Evolutionary conservation across 176 grass and related monocot species (phyloP).

Genomic region (Zizania latifolia): DNA sequence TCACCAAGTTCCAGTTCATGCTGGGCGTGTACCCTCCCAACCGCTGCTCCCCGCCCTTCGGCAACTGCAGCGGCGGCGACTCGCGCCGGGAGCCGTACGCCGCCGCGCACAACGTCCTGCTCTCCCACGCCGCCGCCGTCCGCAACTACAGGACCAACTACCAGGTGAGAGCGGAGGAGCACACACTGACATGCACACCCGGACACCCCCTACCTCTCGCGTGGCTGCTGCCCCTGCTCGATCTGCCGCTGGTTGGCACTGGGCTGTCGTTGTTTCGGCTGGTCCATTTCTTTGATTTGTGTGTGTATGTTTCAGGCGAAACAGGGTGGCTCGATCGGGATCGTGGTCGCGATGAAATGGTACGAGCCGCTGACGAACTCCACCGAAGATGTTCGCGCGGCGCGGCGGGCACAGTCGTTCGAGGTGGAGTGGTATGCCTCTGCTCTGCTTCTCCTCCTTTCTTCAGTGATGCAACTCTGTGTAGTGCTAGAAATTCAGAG

Average conservation of each 20-base stretch:
- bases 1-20: constrained; percentile 26
- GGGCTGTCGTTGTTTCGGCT: neutral
- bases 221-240: too few relatives aligned
- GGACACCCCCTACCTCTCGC: too few relatives aligned
- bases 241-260: neutral
- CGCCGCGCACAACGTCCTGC: constrained; percentile 50
- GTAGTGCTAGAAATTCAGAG: neutral
- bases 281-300: neutral
- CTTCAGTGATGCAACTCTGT: neutral
- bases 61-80: constrained; percentile 39
- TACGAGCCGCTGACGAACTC: constrained; percentile 43
- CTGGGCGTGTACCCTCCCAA: constrained; percentile 32
- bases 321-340: constrained; percentile 54
- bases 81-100: constrained; percentile 44
- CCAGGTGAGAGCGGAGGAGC: too few relatives aligned
- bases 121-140: constrained; percentile 56
- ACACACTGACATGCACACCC: too few relatives aligned
- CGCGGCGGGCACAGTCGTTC: constrained; percentile 24
- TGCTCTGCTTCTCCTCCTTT: neutral
- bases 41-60: constrained; percentile 49
- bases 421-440: constrained; percentile 25
- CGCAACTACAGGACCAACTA: constrained; percentile 47
- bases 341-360: constrained; percentile 36
- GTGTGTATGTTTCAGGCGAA: constrained; percentile 13
- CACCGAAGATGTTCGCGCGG: constrained; percentile 44